A percentile compares a stretch with the other conserved stretches of the same genome.
phyloP scores from a whole-genome alignment of 495 filamentous ascomycete genomes.

The Tuber brumale region DNA sequence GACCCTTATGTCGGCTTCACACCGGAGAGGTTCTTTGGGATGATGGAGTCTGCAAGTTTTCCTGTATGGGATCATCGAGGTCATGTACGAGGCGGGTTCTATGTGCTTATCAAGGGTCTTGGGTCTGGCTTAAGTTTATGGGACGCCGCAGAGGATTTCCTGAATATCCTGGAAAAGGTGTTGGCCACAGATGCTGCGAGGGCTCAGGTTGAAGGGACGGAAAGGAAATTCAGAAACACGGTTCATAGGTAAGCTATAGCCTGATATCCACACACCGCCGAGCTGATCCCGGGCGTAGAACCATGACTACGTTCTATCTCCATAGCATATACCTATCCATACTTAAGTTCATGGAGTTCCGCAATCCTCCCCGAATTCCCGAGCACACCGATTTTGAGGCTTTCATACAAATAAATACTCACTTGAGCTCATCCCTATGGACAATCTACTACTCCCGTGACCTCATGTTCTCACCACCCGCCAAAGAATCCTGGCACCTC shows the following conservation, averaged over 20 bases:
- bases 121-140: conserved; percentile 19
- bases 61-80: conserved; percentile 29
- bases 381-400: conserved; percentile 10
- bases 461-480: conserved; percentile 24
- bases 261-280: neutral
- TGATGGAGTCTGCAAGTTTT: conserved; percentile 21
- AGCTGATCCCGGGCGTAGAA: conserved; percentile 15
- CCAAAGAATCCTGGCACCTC: conserved; percentile 26
- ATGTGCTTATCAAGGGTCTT: conserved; percentile 17
- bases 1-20: conserved; percentile 11
- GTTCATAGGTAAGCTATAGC: conserved; percentile 22
- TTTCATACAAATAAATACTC: conserved; percentile 14
- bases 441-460: conserved; percentile 22
- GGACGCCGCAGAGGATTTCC: conserved; percentile 26
- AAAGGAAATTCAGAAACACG: conserved; percentile 30
- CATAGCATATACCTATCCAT: conserved; percentile 24
- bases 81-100: conserved; percentile 27
- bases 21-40: conserved; percentile 14
- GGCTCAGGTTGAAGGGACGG: conserved; percentile 21
- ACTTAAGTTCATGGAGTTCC: conserved; percentile 18
- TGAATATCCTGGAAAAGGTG: conserved; percentile 19
- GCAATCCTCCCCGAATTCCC: conserved; percentile 7
- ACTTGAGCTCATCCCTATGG: conserved; percentile 29
- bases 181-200: conserved; percentile 20
- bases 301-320: conserved; percentile 33